These are phyloP conservation scores for Boeremia exigua DNA, from an alignment of 2,329 filamentous ascomycete species.

Conservation along the genomic window DNA sequence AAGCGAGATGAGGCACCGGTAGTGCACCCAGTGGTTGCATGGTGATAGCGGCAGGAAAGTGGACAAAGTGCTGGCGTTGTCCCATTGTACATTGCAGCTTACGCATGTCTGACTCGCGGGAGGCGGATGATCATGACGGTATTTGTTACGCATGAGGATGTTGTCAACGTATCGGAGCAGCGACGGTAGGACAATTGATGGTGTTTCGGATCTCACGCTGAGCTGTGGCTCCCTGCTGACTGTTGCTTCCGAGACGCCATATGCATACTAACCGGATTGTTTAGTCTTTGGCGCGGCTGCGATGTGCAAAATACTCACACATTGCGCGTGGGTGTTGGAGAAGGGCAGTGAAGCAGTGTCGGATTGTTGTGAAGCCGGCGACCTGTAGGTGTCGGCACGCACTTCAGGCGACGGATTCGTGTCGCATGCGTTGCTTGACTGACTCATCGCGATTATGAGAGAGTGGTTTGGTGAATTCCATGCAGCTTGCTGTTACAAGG, in stretches of 20 bases:
- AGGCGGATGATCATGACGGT: slow-evolving; percentile 19
- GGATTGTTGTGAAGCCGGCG: no score
- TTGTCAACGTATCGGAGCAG: slow-evolving; percentile 32
- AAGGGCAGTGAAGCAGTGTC: no score
- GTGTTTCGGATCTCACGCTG: background rate
- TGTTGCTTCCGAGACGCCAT: no score
- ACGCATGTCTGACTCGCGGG: slow-evolving; percentile 6
- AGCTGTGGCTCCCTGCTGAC: background rate
- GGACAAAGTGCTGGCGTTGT: slow-evolving; percentile 3
- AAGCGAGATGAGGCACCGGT: slow-evolving; percentile 27
- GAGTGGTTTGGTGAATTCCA: no score
- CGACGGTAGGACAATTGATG: slow-evolving; percentile 13
- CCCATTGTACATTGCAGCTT: slow-evolving; percentile 18
- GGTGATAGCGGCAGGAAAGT: slow-evolving; percentile 28
- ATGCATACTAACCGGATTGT: background rate
- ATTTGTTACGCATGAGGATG: slow-evolving; percentile 16
- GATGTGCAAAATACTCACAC: no score
- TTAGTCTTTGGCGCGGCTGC: background rate
- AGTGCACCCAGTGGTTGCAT: slow-evolving; percentile 37
- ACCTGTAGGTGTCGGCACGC: no score
- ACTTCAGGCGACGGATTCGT: no score
- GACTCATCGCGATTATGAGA: no score
- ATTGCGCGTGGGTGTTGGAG: no score
- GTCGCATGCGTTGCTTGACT: no score
- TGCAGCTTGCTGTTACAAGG: no score